phyloP scores from a whole-genome alignment of 1,284 basidiomycete species.

The Apiotrichum veenhuisii region DNA sequence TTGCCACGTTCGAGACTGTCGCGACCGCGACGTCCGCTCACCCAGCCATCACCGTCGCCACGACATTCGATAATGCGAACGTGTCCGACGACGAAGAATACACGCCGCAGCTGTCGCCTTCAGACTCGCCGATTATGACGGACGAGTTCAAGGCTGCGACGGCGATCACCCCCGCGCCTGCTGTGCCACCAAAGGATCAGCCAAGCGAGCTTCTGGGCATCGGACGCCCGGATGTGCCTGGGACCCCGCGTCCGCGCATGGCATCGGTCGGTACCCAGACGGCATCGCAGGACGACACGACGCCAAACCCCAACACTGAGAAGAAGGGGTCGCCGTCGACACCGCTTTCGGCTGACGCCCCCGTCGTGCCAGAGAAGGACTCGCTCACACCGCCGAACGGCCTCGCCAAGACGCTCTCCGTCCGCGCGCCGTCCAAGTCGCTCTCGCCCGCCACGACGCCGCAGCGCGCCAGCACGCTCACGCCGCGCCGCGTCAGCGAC shows the following conservation, averaged over 20 bases:
- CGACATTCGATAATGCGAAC: not conserved
- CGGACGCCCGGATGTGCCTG: no score
- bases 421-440: not conserved
- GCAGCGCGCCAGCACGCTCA: not conserved
- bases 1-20: not conserved
- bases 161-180: not conserved
- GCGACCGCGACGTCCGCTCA: not conserved
- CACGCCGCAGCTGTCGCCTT: not conserved
- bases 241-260: not conserved
- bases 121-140: not conserved
- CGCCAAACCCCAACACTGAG: no score
- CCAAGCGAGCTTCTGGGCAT: no score
- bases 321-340: no score
- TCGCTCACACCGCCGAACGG: not conserved
- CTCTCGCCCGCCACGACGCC: not conserved
- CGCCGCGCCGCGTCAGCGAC: not conserved
- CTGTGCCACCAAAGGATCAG: conserved; percentile 1
- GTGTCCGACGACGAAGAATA: not conserved
- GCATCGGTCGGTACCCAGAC: not conserved
- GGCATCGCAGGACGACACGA: not conserved
- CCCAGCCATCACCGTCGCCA: not conserved
- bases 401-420: not conserved
- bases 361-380: not conserved
- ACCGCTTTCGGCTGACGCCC: not conserved
- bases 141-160: conserved; percentile 2